Evolutionary conservation across 2,329 filamentous ascomycete species (phyloP).

Genomic region (Fusarium sacchari): DNA sequence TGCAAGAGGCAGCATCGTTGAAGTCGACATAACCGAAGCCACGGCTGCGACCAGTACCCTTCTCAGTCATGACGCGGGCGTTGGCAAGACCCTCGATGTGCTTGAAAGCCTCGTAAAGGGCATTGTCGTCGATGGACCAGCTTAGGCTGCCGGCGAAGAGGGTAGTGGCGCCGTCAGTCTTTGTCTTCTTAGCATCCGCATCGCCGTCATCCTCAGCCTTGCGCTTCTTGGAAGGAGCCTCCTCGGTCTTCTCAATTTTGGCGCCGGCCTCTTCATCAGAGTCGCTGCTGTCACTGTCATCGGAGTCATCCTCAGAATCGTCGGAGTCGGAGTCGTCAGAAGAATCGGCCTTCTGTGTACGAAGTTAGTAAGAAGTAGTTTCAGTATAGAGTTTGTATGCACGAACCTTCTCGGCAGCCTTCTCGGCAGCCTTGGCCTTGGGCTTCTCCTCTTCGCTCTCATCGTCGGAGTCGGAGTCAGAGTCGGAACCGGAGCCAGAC

Average conservation of each 20-base stretch:
- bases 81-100: constrained; percentile 76
- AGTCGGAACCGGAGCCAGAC: constrained; percentile 54
- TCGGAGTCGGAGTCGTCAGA: constrained; percentile 48
- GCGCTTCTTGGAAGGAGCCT: constrained; percentile 58
- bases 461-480: constrained; percentile 49
- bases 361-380: constrained; percentile 22
- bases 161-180: constrained; percentile 68
- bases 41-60: constrained; percentile 82
- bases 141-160: constrained; percentile 91
- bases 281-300: constrained; percentile 47
- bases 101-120: constrained; percentile 84
- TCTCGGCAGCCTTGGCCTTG: constrained; percentile 43
- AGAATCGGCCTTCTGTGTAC: constrained; percentile 41
- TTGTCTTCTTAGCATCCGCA: constrained; percentile 71
- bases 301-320: constrained; percentile 50
- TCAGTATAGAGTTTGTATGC: not conserved
- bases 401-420: constrained; percentile 50
- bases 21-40: constrained; percentile 97
- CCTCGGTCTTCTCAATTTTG: constrained; percentile 51
- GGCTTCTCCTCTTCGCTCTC: constrained; percentile 53
- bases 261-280: constrained; percentile 49
- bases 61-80: constrained; percentile 86
- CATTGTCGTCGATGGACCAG: constrained; percentile 89
- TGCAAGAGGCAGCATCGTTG: constrained; percentile 71
- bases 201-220: constrained; percentile 61